A percentile compares a stretch with the other conserved stretches of the same genome.
Conservation (phyloP, 2,329 filamentous ascomycete genomes). For the Alternaria tenuissima region DNA sequence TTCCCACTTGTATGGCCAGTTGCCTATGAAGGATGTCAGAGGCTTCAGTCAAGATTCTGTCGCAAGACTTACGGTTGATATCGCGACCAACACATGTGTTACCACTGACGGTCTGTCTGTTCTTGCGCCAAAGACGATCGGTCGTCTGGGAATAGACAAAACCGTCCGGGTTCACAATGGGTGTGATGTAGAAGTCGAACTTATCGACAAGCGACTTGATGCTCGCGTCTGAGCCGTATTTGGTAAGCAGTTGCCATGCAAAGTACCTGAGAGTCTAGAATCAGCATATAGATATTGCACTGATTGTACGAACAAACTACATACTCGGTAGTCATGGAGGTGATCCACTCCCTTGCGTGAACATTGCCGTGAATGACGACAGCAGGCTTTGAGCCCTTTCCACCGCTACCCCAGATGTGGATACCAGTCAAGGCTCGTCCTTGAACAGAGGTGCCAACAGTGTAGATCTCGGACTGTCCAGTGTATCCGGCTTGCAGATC, state of each 20-base stretch:
- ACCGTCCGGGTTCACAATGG: slow-evolving; percentile 36
- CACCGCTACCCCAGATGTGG: slow-evolving; percentile 50
- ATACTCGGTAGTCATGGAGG: slow-evolving; percentile 41
- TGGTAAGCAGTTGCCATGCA: slow-evolving; percentile 48
- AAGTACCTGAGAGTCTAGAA: slow-evolving; percentile 29
- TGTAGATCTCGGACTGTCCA: slow-evolving; percentile 45
- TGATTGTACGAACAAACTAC: neutral
- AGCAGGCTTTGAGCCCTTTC: slow-evolving; percentile 49
- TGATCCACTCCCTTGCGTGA: slow-evolving; percentile 49
- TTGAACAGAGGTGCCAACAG: slow-evolving; percentile 43
- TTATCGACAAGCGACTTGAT: slow-evolving; percentile 48
- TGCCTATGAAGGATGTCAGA: slow-evolving; percentile 13
- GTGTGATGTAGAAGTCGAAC: slow-evolving; percentile 48
- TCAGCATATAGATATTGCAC: neutral
- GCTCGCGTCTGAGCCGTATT: slow-evolving; percentile 42
- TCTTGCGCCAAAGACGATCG: slow-evolving; percentile 53
- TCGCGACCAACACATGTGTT: slow-evolving; percentile 48
- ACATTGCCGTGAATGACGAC: slow-evolving; percentile 48
- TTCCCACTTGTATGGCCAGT: slow-evolving; percentile 51
- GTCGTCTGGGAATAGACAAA: slow-evolving; percentile 51
- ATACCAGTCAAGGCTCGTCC: slow-evolving; percentile 47
- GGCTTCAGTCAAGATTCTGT: no score
- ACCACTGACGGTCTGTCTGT: slow-evolving; percentile 45
- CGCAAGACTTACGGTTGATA: slow-evolving; percentile 41
- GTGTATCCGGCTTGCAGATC: slow-evolving; percentile 47